Evolutionary conservation across 352 stramenopile genomes (phyloP), one percentile per base, ranked within the genome.

Genomic region (Globisporangium uncinulatum): DNA sequence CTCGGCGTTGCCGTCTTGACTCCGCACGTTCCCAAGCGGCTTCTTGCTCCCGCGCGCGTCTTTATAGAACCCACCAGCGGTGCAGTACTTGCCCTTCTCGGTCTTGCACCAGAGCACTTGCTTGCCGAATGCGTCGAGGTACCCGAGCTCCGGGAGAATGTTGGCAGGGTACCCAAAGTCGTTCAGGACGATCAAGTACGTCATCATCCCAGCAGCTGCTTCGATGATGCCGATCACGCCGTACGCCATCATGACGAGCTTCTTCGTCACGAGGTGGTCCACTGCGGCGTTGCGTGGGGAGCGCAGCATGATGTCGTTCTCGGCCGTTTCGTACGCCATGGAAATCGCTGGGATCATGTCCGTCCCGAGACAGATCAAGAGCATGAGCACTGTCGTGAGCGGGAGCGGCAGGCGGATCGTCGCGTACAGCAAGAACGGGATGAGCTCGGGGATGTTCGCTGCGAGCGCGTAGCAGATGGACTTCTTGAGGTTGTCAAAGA

Each of bases 391-490:
- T 3, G 90, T 96, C 15, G 88, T 95, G 29, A 98, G 71, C 34
- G 90, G 86, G 17, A 95, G 67, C n/a, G 92, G 92, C 14, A 95
- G 79, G 6, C 80, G 81, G 47, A 97, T 73, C 19, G 82, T 80
- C 19, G 96, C 84, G 57, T 95, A 96, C 20, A 81, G 59, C 44
- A 97, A 63, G 61, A 96, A 96, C 17, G 87, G 74, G 11, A 88
- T 57, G 10, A 97, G 58, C 55, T 97, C 93, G 1, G 88, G 86
- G 44, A 97, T 96, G 67, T 97, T 98, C 43, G 84, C 86, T 34
- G 90, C 85, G 8, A 98, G 79, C 11, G 91, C 98, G 73, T 98
- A 92, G 69, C 97, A 98, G 36, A 99, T 96, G 45, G 86, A 96
- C 50, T 97, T 86, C 47, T 39, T 39, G 7, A 39, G 10, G 34